Evolutionary conservation across 2,329 filamentous ascomycete genomes (phyloP).

Genomic region (Teratosphaeria gauchensis): DNA sequence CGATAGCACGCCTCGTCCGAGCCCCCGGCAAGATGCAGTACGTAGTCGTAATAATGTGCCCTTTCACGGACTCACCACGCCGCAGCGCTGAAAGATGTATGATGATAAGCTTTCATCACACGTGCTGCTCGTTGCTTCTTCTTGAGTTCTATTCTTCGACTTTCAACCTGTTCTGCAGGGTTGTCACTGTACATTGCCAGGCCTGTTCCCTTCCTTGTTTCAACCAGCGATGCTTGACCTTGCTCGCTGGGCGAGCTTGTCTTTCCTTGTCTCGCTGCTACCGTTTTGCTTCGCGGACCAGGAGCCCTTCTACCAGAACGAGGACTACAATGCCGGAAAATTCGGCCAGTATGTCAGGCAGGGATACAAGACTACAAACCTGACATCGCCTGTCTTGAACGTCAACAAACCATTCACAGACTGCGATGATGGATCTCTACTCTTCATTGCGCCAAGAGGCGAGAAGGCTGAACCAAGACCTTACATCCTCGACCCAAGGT

Average conservation of each 20-base stretch:
- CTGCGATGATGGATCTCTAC: conserved; percentile 22
- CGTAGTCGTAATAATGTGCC: not conserved
- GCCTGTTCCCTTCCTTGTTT: not conserved
- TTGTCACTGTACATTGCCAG: not conserved
- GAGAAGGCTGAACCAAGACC: conserved; percentile 7
- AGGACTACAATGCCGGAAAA: conserved; percentile 25
- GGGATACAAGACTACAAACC: conserved; percentile 24
- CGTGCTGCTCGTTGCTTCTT: not conserved
- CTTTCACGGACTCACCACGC: not conserved
- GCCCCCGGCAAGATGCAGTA: not conserved
- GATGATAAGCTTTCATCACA: not conserved
- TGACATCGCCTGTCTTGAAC: conserved; percentile 26
- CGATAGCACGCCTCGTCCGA: not conserved
- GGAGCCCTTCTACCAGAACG: conserved; percentile 12
- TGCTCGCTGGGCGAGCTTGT: not conserved
- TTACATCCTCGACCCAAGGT: conserved; percentile 8
- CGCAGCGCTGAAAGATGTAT: not conserved
- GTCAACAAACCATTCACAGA: conserved; percentile 21
- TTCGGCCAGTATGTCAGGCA: conserved; percentile 29
- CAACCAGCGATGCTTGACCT: not conserved
- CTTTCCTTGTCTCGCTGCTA: not conserved
- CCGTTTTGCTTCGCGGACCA: conserved; percentile 5
- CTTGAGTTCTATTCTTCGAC: not conserved
- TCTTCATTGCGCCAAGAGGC: conserved; percentile 21
- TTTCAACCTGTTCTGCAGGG: not conserved